Conservation (phyloP, 495 filamentous ascomycete species). For the Trichocladium uniseriatum region DNA sequence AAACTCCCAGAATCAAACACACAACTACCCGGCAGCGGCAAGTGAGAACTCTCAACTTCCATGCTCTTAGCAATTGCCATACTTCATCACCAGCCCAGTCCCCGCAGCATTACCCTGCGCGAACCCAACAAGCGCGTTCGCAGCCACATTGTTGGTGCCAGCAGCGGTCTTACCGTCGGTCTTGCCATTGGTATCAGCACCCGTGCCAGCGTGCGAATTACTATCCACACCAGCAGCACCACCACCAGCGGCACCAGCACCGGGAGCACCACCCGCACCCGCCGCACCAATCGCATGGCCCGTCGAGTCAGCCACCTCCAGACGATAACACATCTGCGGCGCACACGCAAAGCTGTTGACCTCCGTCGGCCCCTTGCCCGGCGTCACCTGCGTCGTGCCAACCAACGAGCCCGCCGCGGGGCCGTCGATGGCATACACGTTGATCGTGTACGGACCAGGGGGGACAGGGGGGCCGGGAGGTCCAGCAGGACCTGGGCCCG, state of each 20-base stretch:
- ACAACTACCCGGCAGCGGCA: too few relatives aligned
- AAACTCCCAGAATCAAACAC: too few relatives aligned
- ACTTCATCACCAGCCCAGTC: background rate
- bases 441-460: conserved; percentile 10
- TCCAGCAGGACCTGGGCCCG: background rate
- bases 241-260: background rate
- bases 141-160: too few relatives aligned
- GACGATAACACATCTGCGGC: conserved; percentile 19
- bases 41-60: too few relatives aligned
- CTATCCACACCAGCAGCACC: background rate
- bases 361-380: conserved; percentile 3
- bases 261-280: background rate
- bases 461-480: conserved; percentile 3
- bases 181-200: too few relatives aligned
- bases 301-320: conserved; percentile 7
- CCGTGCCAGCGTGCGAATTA: too few relatives aligned
- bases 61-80: background rate
- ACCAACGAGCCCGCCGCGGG: conserved; percentile 19
- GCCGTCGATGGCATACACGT: conserved; percentile 24
- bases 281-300: background rate
- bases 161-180: too few relatives aligned
- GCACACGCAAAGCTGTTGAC: conserved; percentile 25
- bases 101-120: background rate
- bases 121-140: background rate
- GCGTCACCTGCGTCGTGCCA: conserved; percentile 16